Evolutionary conservation across 768 basidiomycete species (phyloP), one percentile per base, ranked within the genome.

Genomic region (Hericium erinaceus): DNA sequence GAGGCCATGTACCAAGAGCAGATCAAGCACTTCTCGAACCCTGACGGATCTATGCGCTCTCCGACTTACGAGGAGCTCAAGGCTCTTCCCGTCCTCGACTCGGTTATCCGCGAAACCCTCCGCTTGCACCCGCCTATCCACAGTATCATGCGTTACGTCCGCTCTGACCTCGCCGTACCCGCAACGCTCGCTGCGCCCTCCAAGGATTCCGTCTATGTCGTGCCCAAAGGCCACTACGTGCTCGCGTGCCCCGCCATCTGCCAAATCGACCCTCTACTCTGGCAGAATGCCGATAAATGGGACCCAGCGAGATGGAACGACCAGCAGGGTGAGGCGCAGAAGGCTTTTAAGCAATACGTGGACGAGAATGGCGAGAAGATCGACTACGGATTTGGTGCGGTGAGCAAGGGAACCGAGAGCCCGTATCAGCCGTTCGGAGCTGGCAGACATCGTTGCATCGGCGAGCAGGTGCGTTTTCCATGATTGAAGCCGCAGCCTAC

Each of bases 341-440:
- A 84, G 67, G 92, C 92, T 15, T 82, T 82, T 65, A 83, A 82
- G 65, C 77, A 80, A 62, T 93, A 97, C 66, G 71, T 74, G 41
- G 89, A 89, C 64, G 84, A 84, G 64, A 70, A 72, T 37, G 88
- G 91, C 57, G 92, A 95, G 71, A 94, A 94, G 76, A 77, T 98
- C 60, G 97, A 99, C 71, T 99, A 87, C 66, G 97, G 97, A 2
- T 99, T 92, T 70, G 97, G 97, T 55, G 82, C 85, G 59, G 89
- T 99, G 54, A 91, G 87, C 75, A 98, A 98, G 74, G 95, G 95
- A 52, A 98, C 95, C 6, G 91, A 95, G 57, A 91, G 87, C 64
- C 92, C 92, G 52, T 98, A 98, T 70, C 91, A 97, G 69, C 97
- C 97, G 2, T 99, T 99, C 66, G 97, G 97, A 60, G 95, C 97